Conservation (phyloP, 2,329 filamentous ascomycete genomes). For the Scedosporium aurantiacum region DNA sequence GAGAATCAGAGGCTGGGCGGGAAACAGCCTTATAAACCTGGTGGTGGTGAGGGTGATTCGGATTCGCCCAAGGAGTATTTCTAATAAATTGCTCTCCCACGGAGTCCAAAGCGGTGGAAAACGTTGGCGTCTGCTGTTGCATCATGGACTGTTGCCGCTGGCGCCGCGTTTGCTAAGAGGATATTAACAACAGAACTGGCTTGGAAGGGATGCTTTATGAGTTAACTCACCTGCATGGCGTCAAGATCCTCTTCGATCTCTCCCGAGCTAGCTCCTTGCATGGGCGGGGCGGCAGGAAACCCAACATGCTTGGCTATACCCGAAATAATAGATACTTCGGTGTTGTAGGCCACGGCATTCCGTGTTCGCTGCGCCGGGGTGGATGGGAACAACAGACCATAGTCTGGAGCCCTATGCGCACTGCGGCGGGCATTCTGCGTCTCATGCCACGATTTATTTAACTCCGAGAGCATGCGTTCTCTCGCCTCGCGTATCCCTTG, state of each 20-base stretch:
- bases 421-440: conserved; percentile 82
- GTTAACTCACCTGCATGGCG: conserved; percentile 70
- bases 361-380: conserved; percentile 66
- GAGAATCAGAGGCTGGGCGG: neutral
- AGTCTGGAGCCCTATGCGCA: conserved; percentile 71
- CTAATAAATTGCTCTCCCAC: conserved; percentile 82
- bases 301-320: conserved; percentile 91
- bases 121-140: neutral
- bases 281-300: conserved; percentile 86
- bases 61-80: conserved; percentile 86
- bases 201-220: conserved; percentile 22
- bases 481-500: conserved; percentile 75
- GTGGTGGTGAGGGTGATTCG: conserved; percentile 50
- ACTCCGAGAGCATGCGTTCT: conserved; percentile 65
- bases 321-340: conserved; percentile 82
- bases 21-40: neutral
- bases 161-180: conserved; percentile 2
- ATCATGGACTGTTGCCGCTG: conserved; percentile 5
- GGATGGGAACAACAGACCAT: conserved; percentile 68
- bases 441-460: conserved; percentile 85
- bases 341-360: conserved; percentile 86
- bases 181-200: conserved; percentile 13
- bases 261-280: conserved; percentile 57
- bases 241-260: conserved; percentile 82
- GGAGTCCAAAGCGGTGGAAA: conserved; percentile 33